phyloP scores from a whole-genome alignment of 2,329 filamentous ascomycete genomes.

The Pseudohalonectria lignicola region DNA sequence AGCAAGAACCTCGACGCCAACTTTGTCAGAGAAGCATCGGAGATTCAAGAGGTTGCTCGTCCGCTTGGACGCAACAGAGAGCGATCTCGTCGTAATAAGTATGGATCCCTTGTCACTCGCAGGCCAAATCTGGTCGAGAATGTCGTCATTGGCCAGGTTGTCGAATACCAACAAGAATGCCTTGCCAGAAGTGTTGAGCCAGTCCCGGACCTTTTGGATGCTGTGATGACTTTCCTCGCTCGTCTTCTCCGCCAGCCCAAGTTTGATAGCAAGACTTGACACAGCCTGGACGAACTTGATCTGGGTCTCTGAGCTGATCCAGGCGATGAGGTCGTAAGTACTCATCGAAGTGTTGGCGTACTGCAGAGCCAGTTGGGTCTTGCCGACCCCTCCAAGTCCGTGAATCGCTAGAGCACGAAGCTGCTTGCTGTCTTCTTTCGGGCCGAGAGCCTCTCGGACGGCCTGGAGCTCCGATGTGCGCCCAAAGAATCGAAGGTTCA shows the following conservation, averaged over 20 bases:
- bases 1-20: neutral
- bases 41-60: neutral
- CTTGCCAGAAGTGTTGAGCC: neutral
- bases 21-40: neutral
- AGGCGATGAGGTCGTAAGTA: neutral
- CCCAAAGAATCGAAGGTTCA: neutral
- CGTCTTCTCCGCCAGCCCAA: neutral
- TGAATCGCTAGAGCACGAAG: neutral
- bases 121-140: neutral
- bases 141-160: neutral
- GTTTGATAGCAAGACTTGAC: neutral
- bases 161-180: neutral
- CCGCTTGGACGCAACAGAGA: neutral
- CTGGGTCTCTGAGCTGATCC: neutral
- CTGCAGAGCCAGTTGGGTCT: neutral
- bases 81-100: neutral
- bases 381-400: neutral
- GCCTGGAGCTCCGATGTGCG: neutral
- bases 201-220: neutral
- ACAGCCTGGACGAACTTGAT: neutral
- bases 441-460: neutral
- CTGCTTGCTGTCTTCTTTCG: neutral
- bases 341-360: neutral
- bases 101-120: neutral
- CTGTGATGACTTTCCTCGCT: neutral